Percentiles rank a stretch among this genome's conserved stretches.
These are phyloP conservation scores for Tuber indicum DNA, from an alignment of 495 filamentous ascomycete genomes.

Conservation along the genomic window DNA sequence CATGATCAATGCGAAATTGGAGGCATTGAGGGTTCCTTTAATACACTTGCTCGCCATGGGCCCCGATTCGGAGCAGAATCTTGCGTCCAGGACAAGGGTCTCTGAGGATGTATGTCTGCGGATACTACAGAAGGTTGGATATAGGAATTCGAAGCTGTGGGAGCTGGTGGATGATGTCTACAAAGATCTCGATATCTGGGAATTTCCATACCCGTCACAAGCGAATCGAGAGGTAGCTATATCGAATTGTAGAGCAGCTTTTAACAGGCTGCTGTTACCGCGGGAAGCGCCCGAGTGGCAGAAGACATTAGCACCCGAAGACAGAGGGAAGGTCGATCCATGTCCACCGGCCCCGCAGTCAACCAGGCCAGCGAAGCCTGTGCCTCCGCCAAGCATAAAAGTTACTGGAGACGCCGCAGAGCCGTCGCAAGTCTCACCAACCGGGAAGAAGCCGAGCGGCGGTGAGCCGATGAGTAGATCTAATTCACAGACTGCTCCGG, in stretches of 20 bases:
- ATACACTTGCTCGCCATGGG: conserved; percentile 57
- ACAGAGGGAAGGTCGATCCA: conserved; percentile 62
- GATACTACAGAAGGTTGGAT: conserved; percentile 47
- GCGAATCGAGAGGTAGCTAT: conserved; percentile 60
- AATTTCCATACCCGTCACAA: conserved; percentile 55
- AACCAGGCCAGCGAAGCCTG: conserved; percentile 48
- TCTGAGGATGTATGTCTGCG: conserved; percentile 50
- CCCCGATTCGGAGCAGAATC: conserved; percentile 51
- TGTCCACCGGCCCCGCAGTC: conserved; percentile 47
- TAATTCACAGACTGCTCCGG: conserved; percentile 46
- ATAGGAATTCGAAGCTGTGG: conserved; percentile 43
- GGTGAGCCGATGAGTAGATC: conserved; percentile 48
- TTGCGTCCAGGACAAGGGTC: conserved; percentile 51
- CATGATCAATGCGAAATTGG: conserved; percentile 36
- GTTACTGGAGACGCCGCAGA: conserved; percentile 45
- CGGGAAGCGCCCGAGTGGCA: conserved; percentile 62
- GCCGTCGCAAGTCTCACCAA: conserved; percentile 43
- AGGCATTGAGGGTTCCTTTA: conserved; percentile 50
- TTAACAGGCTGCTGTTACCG: conserved; percentile 59
- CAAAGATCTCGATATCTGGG: conserved; percentile 63
- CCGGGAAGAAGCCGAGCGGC: conserved; percentile 46
- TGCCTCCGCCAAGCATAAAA: conserved; percentile 47
- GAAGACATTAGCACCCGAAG: conserved; percentile 55
- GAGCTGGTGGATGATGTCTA: conserved; percentile 57
- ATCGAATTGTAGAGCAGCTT: conserved; percentile 61